A percentile compares a stretch with the other conserved stretches of the same genome.
phyloP scores from a whole-genome alignment of 169 alveolate species.

The Miamiensis avidus region DNA sequence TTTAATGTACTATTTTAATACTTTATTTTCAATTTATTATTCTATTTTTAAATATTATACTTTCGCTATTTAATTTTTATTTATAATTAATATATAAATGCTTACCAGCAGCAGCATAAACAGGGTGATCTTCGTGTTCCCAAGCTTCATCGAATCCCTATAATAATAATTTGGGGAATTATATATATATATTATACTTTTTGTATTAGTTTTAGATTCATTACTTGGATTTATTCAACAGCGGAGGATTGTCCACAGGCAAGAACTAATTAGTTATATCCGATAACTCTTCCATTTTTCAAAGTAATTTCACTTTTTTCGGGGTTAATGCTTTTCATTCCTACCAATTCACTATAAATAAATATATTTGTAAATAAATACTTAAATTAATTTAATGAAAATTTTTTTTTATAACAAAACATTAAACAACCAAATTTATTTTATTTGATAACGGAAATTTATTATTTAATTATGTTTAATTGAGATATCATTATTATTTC shows the following conservation, averaged over 20 bases:
- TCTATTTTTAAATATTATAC: too few relatives aligned
- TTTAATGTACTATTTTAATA: neutral
- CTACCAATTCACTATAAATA: constrained; percentile 21
- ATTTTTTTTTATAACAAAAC: too few relatives aligned
- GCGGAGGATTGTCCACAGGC: constrained; percentile 36
- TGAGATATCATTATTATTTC: too few relatives aligned
- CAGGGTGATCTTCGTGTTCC: constrained; percentile 43
- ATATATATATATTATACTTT: too few relatives aligned
- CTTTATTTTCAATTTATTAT: too few relatives aligned
- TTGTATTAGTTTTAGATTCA: too few relatives aligned
- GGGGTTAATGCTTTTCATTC: constrained; percentile 27
- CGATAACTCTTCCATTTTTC: constrained; percentile 45
- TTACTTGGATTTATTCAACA: neutral
- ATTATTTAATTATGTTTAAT: too few relatives aligned
- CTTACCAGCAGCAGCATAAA: constrained; percentile 27
- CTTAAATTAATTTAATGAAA: too few relatives aligned
- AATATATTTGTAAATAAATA: too few relatives aligned
- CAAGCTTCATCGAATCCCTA: constrained; percentile 51
- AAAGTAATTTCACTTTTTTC: constrained; percentile 43
- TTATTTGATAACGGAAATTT: too few relatives aligned
- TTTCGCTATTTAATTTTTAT: neutral
- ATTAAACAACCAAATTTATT: too few relatives aligned
- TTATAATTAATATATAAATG: neutral
- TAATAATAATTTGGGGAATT: neutral
- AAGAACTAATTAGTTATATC: constrained; percentile 43